A percentile compares a stretch with the other conserved stretches of the same genome.
Evolutionary conservation across 2,329 filamentous ascomycete genomes (phyloP).

Genomic region (Berkeleyomyces rouxiae): DNA sequence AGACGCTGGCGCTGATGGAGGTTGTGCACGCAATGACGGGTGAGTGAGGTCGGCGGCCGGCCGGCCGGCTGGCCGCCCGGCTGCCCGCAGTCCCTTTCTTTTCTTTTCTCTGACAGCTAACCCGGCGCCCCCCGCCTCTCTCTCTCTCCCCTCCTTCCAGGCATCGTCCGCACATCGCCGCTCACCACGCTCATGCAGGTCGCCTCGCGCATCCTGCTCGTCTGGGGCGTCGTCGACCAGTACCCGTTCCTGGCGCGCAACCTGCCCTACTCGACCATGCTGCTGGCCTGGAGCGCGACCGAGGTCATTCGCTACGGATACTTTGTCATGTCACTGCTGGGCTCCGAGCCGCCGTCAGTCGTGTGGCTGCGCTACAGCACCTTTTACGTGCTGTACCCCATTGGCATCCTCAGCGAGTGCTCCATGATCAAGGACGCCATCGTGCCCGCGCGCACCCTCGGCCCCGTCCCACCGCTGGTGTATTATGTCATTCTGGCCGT

Average conservation of each 20-base stretch:
- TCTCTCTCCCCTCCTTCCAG: slow-evolving; percentile 27
- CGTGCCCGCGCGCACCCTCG: slow-evolving; percentile 34
- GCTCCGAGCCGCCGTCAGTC: slow-evolving; percentile 45
- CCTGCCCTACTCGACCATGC: slow-evolving; percentile 56
- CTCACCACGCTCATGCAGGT: slow-evolving; percentile 84
- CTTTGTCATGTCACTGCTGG: slow-evolving; percentile 59
- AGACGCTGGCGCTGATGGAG: slow-evolving; percentile 71
- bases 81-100: background rate
- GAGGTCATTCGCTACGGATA: slow-evolving; percentile 89
- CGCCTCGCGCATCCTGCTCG: slow-evolving; percentile 66
- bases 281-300: slow-evolving; percentile 75
- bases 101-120: background rate
- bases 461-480: slow-evolving; percentile 36
- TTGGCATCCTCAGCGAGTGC: slow-evolving; percentile 81
- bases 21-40: slow-evolving; percentile 65
- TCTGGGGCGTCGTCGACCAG: slow-evolving; percentile 65
- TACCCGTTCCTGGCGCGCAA: slow-evolving; percentile 51
- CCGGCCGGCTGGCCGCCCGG: background rate
- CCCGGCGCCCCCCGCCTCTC: too few relatives aligned
- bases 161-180: slow-evolving; percentile 71
- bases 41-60: slow-evolving; percentile 23
- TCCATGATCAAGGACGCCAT: slow-evolving; percentile 59
- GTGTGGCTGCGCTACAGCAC: slow-evolving; percentile 82
- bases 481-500: slow-evolving; percentile 50
- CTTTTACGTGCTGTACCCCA: slow-evolving; percentile 81